Evolutionary conservation across 192 early-diverging fungal species (phyloP), one percentile per base, ranked within the genome.

Genomic region (Powellomyces hirtus): DNA sequence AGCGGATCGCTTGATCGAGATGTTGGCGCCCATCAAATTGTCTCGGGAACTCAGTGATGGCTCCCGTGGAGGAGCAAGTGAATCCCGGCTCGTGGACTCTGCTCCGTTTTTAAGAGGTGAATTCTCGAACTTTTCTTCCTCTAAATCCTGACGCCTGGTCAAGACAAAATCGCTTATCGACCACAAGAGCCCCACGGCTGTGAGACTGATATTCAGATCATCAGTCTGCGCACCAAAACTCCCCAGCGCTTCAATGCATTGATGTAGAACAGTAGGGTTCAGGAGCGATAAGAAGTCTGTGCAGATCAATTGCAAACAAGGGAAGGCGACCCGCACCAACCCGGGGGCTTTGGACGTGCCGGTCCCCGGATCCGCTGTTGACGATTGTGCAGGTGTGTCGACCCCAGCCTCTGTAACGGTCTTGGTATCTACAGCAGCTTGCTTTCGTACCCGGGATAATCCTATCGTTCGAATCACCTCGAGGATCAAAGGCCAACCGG

Each of bases 171-270:
- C 95, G 42, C 91, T 89, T 33, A 99, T 79, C 44, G 90, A 91
- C 96, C 96, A 99, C 11, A 94, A 76, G 55, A 98, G 79, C 1
- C 94, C 93, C 35, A 96, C 84, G 4, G 95, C 90, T 0, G 97
- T 96, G 36, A 99, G 76, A 50, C 91, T 88, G 42, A 99, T 96
- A 73, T 99, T 99, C 40, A 98, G 75, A 72, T 98, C 97, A 31
- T 93, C 91, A 14, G 75, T 76, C 69, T 95, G 92, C 24, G 83
- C 69, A 1, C 92, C 93, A 85, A 94, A 98, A 27, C 79, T 75
- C 16, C 83, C 89, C 29, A 98, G 64, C 0, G 90, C 88, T 52
- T 90, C 83, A 59, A 97, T 93, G 65, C 92, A 94, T 37, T 88
- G 84, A 16, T 86, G 83, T 42, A 99, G 69, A 45, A 90, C 86